A percentile compares a stretch with the other conserved stretches of the same genome.
These are phyloP conservation scores for Xylaria bambusicola DNA, from an alignment of 495 filamentous ascomycete genomes.

Conservation along the genomic window DNA sequence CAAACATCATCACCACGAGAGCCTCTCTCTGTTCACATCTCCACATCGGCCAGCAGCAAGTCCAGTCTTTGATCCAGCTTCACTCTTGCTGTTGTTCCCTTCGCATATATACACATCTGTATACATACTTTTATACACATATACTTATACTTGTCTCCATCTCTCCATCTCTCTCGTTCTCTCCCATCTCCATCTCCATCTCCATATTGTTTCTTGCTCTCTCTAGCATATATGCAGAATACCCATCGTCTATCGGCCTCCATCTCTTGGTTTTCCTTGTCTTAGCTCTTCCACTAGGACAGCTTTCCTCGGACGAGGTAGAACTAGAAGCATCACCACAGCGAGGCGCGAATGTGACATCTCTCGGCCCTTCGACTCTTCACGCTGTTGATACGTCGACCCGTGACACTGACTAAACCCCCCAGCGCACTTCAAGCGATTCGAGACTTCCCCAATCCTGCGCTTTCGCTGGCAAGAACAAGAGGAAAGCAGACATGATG, in stretches of 20 bases:
- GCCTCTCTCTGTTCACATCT: slow-evolving; percentile 31
- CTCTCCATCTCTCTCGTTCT: too few relatives aligned
- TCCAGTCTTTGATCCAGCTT: slow-evolving; percentile 7
- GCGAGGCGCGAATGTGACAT: slow-evolving; percentile 28
- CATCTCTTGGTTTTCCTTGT: neutral
- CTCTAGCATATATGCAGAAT: neutral
- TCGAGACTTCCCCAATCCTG: slow-evolving; percentile 15
- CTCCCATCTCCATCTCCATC: too few relatives aligned
- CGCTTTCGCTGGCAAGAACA: slow-evolving; percentile 17
- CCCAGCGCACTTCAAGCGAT: slow-evolving; percentile 23
- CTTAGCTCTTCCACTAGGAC: neutral
- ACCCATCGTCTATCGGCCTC: neutral
- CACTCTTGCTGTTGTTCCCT: slow-evolving; percentile 13
- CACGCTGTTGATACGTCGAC: slow-evolving; percentile 17
- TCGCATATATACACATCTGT: slow-evolving; percentile 12
- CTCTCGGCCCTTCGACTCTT: neutral
- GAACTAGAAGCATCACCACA: neutral
- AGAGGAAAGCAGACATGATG: slow-evolving; percentile 24
- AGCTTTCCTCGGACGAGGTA: neutral
- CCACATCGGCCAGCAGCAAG: slow-evolving; percentile 17
- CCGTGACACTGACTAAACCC: slow-evolving; percentile 26
- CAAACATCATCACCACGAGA: slow-evolving; percentile 28
- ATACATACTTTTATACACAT: too few relatives aligned
- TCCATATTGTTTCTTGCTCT: neutral
- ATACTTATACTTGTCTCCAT: too few relatives aligned